phyloP scores from a whole-genome alignment of 2,329 filamentous ascomycete genomes.

The Phoma sp. region DNA sequence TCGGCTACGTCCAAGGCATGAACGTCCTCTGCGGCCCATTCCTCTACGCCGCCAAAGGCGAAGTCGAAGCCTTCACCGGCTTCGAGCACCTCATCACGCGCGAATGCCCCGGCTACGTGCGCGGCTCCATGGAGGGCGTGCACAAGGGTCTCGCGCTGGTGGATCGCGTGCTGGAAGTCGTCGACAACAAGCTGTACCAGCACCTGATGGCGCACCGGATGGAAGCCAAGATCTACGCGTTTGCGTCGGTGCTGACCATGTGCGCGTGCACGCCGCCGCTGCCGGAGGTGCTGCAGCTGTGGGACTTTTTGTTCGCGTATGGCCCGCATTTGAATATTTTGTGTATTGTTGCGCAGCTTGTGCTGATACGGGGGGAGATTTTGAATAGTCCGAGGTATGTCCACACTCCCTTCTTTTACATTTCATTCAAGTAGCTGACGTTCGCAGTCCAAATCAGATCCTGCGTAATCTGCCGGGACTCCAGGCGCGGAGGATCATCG shows the following conservation, averaged over 20 bases:
- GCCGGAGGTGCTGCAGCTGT: slow-evolving; percentile 89
- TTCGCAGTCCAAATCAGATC: slow-evolving; percentile 84
- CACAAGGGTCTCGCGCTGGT: slow-evolving; percentile 90
- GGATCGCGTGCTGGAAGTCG: slow-evolving; percentile 88
- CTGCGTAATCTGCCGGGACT: slow-evolving; percentile 86
- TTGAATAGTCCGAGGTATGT: slow-evolving; percentile 81
- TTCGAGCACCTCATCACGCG: slow-evolving; percentile 87
- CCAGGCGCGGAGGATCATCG: slow-evolving; percentile 83
- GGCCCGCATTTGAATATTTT: slow-evolving; percentile 93
- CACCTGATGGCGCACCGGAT: slow-evolving; percentile 88
- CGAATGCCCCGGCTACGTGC: slow-evolving; percentile 92
- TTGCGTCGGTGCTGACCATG: slow-evolving; percentile 91
- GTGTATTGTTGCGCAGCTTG: slow-evolving; percentile 94
- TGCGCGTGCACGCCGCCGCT: slow-evolving; percentile 95
- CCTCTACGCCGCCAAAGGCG: slow-evolving; percentile 90
- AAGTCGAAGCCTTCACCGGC: slow-evolving; percentile 91
- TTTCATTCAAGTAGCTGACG: no score
- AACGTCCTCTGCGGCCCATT: slow-evolving; percentile 97
- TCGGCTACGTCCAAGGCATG: slow-evolving; percentile 98
- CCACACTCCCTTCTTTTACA: background rate
- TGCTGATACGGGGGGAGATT: slow-evolving; percentile 85
- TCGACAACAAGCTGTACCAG: slow-evolving; percentile 84
- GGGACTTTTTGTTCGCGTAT: slow-evolving; percentile 98
- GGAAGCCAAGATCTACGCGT: slow-evolving; percentile 93
- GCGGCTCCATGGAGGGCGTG: slow-evolving; percentile 96